A percentile compares a stretch with the other conserved stretches of the same genome.
These are phyloP conservation scores for Testicularia cyperi DNA, from an alignment of 1,284 basidiomycete genomes.

Conservation along the genomic window DNA sequence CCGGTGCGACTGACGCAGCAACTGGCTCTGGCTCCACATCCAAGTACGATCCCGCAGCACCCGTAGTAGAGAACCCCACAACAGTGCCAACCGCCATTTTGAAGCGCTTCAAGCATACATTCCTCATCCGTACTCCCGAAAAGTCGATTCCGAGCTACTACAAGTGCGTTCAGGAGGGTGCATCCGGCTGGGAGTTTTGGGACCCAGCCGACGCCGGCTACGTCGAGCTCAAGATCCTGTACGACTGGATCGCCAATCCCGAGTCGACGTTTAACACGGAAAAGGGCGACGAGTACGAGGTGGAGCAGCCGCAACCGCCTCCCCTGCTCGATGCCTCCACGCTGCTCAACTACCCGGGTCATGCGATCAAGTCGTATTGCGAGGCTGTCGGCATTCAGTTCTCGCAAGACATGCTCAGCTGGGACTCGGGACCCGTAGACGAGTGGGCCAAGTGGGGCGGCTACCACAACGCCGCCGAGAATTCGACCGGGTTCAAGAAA, in stretches of 20 bases:
- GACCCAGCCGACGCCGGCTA: slow-evolving; percentile 53
- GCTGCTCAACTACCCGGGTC: slow-evolving; percentile 44
- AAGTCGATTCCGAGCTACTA: slow-evolving; percentile 54
- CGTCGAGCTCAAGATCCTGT: slow-evolving; percentile 48
- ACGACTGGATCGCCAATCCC: slow-evolving; percentile 54
- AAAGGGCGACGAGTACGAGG: slow-evolving; percentile 11
- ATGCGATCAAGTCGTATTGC: slow-evolving; percentile 47
- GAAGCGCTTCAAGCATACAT: slow-evolving; percentile 54
- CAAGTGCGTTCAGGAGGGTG: slow-evolving; percentile 54
- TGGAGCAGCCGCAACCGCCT: slow-evolving; percentile 43
- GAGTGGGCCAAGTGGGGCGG: slow-evolving; percentile 55
- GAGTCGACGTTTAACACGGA: slow-evolving; percentile 48
- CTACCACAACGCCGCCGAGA: slow-evolving; percentile 53
- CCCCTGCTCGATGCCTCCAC: slow-evolving; percentile 49
- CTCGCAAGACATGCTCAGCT: slow-evolving; percentile 45
- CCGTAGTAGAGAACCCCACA: slow-evolving; percentile 57
- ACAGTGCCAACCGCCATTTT: slow-evolving; percentile 49
- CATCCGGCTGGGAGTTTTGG: slow-evolving; percentile 55
- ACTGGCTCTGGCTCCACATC: not conserved
- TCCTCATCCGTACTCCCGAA: slow-evolving; percentile 55
- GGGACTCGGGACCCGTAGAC: slow-evolving; percentile 51
- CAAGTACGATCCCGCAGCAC: slow-evolving; percentile 14
- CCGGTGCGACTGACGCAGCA: slow-evolving; percentile 5
- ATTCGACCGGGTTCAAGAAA: slow-evolving; percentile 51
- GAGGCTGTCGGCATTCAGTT: slow-evolving; percentile 51